phyloP scores from a whole-genome alignment of 1,284 basidiomycete species.

The Coriolopsis trogii region DNA sequence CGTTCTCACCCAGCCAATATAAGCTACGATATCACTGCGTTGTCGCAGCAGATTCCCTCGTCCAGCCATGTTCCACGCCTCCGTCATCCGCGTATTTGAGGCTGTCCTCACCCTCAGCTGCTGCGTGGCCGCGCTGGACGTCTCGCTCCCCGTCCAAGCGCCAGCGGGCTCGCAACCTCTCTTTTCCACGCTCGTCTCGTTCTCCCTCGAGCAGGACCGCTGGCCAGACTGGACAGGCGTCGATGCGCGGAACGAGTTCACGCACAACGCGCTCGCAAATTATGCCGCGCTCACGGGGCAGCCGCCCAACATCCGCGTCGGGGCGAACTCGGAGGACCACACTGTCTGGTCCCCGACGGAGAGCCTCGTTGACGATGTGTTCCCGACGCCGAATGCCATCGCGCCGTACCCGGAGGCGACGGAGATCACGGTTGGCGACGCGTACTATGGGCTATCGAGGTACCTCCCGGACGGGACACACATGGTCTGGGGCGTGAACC shows the following conservation, averaged over 20 bases:
- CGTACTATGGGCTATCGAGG: conserved; percentile 55
- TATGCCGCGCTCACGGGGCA: conserved; percentile 52
- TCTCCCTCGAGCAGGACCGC: conserved; percentile 69
- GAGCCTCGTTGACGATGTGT: conserved; percentile 45
- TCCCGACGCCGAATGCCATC: conserved; percentile 48
- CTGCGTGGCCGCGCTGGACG: conserved; percentile 21
- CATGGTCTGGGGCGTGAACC: conserved; percentile 70
- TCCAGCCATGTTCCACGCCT: not conserved
- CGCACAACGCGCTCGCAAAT: conserved; percentile 59
- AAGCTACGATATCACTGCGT: not conserved
- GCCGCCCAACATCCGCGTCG: conserved; percentile 61
- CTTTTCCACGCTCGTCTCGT: conserved; percentile 47
- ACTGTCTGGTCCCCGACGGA: conserved; percentile 36
- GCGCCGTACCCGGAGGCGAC: conserved; percentile 66
- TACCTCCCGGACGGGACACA: conserved; percentile 58
- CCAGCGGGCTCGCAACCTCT: conserved; percentile 28
- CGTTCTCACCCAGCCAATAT: not conserved
- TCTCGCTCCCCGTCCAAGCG: conserved; percentile 25
- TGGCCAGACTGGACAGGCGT: conserved; percentile 67
- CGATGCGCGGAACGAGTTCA: conserved; percentile 52
- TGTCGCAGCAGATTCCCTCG: not conserved
- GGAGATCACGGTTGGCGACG: conserved; percentile 56
- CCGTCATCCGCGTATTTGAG: not conserved
- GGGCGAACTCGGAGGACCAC: conserved; percentile 65
- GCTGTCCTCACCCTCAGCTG: not conserved